Conservation (phyloP, 148 eudicot genomes). For the Arctostaphylos glauca region DNA sequence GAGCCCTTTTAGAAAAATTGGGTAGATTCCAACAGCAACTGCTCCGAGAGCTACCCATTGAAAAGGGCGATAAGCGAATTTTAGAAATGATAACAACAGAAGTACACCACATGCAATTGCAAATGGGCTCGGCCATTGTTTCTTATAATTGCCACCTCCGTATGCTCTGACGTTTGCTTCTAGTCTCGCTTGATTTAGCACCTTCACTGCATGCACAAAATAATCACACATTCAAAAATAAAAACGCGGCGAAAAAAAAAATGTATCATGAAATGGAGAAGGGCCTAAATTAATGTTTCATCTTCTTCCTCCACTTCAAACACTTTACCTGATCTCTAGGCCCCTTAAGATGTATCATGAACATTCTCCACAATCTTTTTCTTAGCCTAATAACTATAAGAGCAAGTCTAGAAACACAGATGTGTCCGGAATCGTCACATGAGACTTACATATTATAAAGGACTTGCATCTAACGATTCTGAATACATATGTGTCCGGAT, state of each 20-base stretch:
- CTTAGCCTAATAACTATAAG: neutral
- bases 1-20: slow-evolving; percentile 44
- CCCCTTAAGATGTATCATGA: neutral
- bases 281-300: neutral
- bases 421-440: too few species aligned
- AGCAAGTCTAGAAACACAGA: too few species aligned
- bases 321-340: neutral
- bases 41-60: slow-evolving; percentile 70
- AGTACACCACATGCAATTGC: slow-evolving; percentile 59
- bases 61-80: slow-evolving; percentile 58
- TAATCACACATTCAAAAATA: too few species aligned
- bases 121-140: slow-evolving; percentile 82
- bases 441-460: too few species aligned
- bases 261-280: too few species aligned
- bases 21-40: slow-evolving; percentile 63
- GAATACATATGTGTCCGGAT: too few species aligned
- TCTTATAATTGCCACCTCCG: slow-evolving; percentile 41
- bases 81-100: slow-evolving; percentile 56
- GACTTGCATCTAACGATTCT: too few species aligned
- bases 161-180: slow-evolving; percentile 71
- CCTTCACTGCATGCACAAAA: slow-evolving; percentile 87
- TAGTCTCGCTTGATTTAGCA: slow-evolving; percentile 64
- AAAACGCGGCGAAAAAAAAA: too few species aligned
- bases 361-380: neutral
- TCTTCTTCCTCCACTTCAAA: neutral